Evolutionary conservation across 2,329 filamentous ascomycete species (phyloP).

Genomic region (Trichoderma gracile): DNA sequence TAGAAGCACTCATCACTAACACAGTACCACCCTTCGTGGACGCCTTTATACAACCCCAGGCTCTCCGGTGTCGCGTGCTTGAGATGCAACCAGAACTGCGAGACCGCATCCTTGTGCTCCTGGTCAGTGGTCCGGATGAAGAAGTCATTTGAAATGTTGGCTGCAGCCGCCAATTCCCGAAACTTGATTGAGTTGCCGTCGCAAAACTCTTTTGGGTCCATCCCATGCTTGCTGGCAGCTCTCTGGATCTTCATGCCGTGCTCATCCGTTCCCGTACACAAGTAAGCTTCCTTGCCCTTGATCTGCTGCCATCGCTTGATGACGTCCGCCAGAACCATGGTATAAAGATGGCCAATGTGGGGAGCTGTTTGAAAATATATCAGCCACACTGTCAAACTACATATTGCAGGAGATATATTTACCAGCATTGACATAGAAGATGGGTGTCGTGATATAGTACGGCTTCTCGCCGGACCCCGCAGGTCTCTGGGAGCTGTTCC

Average conservation of each 20-base stretch:
- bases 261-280: constrained; percentile 93
- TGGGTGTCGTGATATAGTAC: constrained; percentile 93
- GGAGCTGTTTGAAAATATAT: constrained; percentile 59
- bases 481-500: constrained; percentile 38
- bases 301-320: constrained; percentile 89
- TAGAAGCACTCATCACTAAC: constrained; percentile 98
- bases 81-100: constrained; percentile 85
- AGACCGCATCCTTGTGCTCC: constrained; percentile 79
- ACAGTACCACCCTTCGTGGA: constrained; percentile 94
- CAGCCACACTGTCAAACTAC: not conserved
- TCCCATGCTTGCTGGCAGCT: constrained; percentile 70
- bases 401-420: not conserved
- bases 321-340: constrained; percentile 86
- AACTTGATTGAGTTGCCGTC: constrained; percentile 82
- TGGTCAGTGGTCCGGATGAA: constrained; percentile 91
- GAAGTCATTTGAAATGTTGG: constrained; percentile 73
- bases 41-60: constrained; percentile 78
- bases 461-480: constrained; percentile 59
- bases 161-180: constrained; percentile 67
- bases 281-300: constrained; percentile 66
- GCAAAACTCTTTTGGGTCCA: constrained; percentile 81
- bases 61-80: constrained; percentile 54
- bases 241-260: constrained; percentile 97
- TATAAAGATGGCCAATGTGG: constrained; percentile 93
- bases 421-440: constrained; percentile 99